These are phyloP conservation scores for Primulina tabacum DNA, from an alignment of 257 asterid genomes.

Conservation along the genomic window DNA sequence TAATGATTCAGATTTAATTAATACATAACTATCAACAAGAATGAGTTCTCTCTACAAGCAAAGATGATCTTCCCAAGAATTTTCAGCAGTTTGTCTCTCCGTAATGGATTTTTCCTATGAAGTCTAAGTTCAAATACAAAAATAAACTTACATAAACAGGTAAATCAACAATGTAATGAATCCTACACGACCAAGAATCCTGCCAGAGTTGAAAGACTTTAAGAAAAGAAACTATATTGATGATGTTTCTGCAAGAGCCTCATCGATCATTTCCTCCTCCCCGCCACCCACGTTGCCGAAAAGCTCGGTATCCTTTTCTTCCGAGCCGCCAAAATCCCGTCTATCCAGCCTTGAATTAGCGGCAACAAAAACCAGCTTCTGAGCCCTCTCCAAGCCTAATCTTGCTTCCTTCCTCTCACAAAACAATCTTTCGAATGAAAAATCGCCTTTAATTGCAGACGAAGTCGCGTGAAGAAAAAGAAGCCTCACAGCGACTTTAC, in stretches of 20 bases:
- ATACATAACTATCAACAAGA: constrained; percentile 24
- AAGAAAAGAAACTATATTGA: constrained; percentile 42
- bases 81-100: too few species aligned
- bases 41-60: constrained; percentile 23
- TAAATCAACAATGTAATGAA: constrained; percentile 34
- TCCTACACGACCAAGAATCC: constrained; percentile 36
- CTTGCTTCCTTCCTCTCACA: constrained; percentile 43
- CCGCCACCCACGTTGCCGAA: constrained; percentile 43
- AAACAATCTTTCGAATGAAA: constrained; percentile 52
- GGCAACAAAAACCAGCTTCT: constrained; percentile 65
- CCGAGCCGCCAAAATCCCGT: constrained; percentile 47
- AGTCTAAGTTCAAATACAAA: constrained; percentile 32
- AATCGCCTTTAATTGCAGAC: constrained; percentile 50
- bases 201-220: constrained; percentile 27
- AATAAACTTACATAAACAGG: constrained; percentile 27
- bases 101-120: not conserved
- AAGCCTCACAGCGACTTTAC: constrained; percentile 79
- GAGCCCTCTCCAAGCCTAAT: constrained; percentile 56
- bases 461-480: constrained; percentile 86
- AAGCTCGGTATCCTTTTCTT: constrained; percentile 61
- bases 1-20: constrained; percentile 15
- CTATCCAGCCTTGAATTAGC: constrained; percentile 69
- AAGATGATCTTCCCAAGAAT: too few species aligned
- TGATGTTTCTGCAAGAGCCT: constrained; percentile 60
- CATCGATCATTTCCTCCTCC: constrained; percentile 61